These are phyloP conservation scores for Fusarium secorum DNA, from an alignment of 2,329 filamentous ascomycete species.

Conservation along the genomic window DNA sequence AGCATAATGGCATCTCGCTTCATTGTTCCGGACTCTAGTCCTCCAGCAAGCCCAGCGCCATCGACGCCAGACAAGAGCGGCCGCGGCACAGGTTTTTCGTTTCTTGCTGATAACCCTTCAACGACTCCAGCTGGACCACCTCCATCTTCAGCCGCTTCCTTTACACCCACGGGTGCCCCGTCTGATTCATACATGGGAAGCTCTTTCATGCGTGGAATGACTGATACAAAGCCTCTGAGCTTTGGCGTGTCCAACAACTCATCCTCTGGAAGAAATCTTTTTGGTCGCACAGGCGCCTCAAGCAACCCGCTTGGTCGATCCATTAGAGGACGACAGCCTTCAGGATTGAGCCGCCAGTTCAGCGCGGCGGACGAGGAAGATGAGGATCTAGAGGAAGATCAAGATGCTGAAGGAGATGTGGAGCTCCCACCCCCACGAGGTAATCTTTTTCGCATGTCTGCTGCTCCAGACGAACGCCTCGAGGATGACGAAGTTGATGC, in stretches of 20 bases:
- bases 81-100: constrained; percentile 47
- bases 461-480: constrained; percentile 21
- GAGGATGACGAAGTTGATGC: constrained; percentile 45
- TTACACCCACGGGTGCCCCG: constrained; percentile 64
- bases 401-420: constrained; percentile 47
- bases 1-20: constrained; percentile 53
- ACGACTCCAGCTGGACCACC: constrained; percentile 63
- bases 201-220: constrained; percentile 58
- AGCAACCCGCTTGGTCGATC: constrained; percentile 59
- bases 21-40: constrained; percentile 54
- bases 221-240: constrained; percentile 50
- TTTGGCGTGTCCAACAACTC: constrained; percentile 46
- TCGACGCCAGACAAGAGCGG: constrained; percentile 58
- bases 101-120: constrained; percentile 56
- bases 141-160: constrained; percentile 61
- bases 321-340: constrained; percentile 56
- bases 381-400: constrained; percentile 40
- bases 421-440: constrained; percentile 45
- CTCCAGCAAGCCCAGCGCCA: constrained; percentile 53
- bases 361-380: constrained; percentile 46
- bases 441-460: constrained; percentile 46
- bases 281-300: constrained; percentile 47
- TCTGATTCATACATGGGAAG: constrained; percentile 63
- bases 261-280: constrained; percentile 48
- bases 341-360: constrained; percentile 58